Conservation (phyloP, 2,329 filamentous ascomycete species). For the Simplicillium sp. region DNA sequence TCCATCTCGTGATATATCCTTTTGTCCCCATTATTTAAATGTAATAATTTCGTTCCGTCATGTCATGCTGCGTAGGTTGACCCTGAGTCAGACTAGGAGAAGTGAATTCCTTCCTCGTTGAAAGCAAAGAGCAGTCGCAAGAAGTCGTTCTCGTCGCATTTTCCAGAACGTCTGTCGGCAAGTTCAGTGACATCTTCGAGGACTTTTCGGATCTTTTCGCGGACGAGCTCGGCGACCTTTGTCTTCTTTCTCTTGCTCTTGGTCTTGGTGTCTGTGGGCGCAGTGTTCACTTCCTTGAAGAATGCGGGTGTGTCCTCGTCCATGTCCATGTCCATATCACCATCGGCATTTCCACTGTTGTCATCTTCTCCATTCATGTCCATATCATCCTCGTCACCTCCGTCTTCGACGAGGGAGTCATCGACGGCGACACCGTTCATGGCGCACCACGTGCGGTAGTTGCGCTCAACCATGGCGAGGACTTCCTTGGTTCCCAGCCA, state of each 20-base stretch:
- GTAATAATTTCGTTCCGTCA: too few species aligned
- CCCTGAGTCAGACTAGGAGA: constrained; percentile 42
- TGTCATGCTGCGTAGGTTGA: too few species aligned
- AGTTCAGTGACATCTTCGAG: constrained; percentile 72
- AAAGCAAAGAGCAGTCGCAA: constrained; percentile 71
- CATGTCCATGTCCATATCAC: constrained; percentile 43
- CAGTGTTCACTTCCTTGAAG: constrained; percentile 57
- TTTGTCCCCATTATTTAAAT: too few species aligned
- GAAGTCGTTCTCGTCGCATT: constrained; percentile 92
- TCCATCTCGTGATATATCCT: too few species aligned
- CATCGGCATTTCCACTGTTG: constrained; percentile 34
- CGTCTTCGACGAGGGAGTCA: constrained; percentile 46
- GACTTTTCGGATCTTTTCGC: constrained; percentile 77
- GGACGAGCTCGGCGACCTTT: constrained; percentile 71
- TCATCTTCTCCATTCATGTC: constrained; percentile 29
- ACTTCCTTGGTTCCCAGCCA: constrained; percentile 77
- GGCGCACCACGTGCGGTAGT: constrained; percentile 85
- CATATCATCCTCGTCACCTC: constrained; percentile 31
- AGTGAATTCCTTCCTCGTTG: constrained; percentile 89
- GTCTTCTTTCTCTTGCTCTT: constrained; percentile 68
- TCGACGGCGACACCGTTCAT: constrained; percentile 75
- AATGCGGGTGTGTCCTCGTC: constrained; percentile 73
- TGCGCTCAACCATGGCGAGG: constrained; percentile 70
- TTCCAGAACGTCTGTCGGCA: constrained; percentile 69
- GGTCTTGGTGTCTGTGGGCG: constrained; percentile 39